Evolutionary conservation across 441 rosid species (phyloP).

Genomic region (Croton laevigatus): DNA sequence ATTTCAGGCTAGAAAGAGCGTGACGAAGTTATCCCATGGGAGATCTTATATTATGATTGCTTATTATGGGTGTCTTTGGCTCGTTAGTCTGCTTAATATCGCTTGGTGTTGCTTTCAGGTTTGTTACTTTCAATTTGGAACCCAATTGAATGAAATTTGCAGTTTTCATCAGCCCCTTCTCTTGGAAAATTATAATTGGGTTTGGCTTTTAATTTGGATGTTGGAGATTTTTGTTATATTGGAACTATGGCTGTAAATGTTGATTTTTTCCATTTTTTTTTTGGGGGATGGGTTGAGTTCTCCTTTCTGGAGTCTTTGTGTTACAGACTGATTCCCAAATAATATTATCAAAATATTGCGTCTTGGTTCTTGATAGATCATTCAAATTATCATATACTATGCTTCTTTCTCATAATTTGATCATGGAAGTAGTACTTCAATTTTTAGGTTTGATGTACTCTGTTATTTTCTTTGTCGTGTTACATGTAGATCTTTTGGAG

Average conservation of each 20-base stretch:
- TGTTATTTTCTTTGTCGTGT: too few relatives aligned
- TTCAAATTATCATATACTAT: not conserved
- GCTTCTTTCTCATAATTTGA: not conserved
- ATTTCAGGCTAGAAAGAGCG: slow-evolving; percentile 66
- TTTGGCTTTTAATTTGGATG: not conserved
- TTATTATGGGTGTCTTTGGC: slow-evolving; percentile 78
- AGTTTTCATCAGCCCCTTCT: not conserved
- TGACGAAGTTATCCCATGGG: slow-evolving; percentile 62
- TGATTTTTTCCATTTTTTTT: not conserved
- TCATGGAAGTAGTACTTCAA: not conserved
- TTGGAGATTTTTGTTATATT: not conserved
- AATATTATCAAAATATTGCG: not conserved
- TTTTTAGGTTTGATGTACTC: not conserved
- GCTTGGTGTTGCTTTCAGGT: slow-evolving; percentile 90
- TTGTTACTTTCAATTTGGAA: slow-evolving; percentile 20
- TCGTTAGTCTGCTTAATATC: slow-evolving; percentile 84
- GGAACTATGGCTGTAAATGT: not conserved
- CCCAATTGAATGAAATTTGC: not conserved
- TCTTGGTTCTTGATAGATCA: not conserved
- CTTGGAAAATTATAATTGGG: not conserved
- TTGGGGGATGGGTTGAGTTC: not conserved
- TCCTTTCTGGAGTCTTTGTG: not conserved
- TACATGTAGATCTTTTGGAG: too few relatives aligned
- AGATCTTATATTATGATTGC: slow-evolving; percentile 78
- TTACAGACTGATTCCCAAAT: not conserved